These are phyloP conservation scores for Hanseniaspora occidentalis DNA, from an alignment of 805 yeast species.

Conservation along the genomic window DNA sequence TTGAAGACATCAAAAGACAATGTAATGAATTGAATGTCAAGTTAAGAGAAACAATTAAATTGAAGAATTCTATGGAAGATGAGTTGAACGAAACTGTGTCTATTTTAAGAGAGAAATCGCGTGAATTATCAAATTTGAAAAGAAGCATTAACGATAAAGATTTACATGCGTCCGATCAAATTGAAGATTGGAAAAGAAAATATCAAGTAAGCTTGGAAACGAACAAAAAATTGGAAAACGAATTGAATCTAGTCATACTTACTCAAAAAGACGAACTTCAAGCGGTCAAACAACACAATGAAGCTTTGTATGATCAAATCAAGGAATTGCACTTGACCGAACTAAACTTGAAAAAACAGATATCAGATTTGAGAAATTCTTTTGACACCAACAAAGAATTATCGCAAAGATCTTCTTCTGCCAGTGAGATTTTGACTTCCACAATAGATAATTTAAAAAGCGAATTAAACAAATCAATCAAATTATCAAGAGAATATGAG, in stretches of 20 bases:
- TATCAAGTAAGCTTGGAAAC: constrained; percentile 45
- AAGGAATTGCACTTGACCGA: neutral
- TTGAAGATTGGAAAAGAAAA: constrained; percentile 43
- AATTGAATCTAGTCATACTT: constrained; percentile 34
- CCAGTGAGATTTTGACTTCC: constrained; percentile 7
- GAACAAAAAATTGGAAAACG: constrained; percentile 45
- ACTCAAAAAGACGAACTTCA: constrained; percentile 56
- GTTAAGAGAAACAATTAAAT: constrained; percentile 47
- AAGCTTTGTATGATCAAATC: neutral
- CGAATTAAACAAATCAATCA: constrained; percentile 39
- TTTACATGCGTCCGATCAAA: constrained; percentile 36
- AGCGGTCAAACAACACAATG: constrained; percentile 29
- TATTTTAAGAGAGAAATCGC: constrained; percentile 63
- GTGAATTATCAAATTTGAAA: constrained; percentile 67
- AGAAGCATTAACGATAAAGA: constrained; percentile 58
- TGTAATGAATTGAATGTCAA: constrained; percentile 61
- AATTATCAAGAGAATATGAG: constrained; percentile 44
- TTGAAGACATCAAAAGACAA: constrained; percentile 45
- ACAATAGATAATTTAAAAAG: constrained; percentile 34
- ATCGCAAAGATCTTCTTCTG: constrained; percentile 6
- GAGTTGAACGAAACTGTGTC: constrained; percentile 68
- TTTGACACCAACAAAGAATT: neutral
- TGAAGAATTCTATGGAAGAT: constrained; percentile 60
- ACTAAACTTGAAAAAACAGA: neutral
- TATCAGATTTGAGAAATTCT: neutral